Conservation (phyloP, 192 early-diverging fungal genomes). For the Gaertneriomyces sp. region DNA sequence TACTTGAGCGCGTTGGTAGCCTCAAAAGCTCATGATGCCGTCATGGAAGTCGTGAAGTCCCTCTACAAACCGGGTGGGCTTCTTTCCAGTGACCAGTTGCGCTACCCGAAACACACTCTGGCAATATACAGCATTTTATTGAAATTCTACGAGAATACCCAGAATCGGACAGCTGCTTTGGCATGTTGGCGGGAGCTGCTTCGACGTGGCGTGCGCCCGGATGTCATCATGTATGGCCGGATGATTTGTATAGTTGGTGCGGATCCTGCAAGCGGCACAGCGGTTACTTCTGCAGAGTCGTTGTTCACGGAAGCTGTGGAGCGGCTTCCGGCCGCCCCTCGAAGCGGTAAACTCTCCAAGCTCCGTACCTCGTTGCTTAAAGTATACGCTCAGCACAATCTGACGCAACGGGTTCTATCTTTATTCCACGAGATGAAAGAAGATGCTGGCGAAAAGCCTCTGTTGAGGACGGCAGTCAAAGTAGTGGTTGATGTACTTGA, state of each 20-base stretch:
- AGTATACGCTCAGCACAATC: slow-evolving; percentile 11
- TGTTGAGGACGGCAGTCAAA: no score
- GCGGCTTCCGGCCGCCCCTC: not conserved
- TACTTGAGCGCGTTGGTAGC: slow-evolving; percentile 16
- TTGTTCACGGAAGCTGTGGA: slow-evolving; percentile 15
- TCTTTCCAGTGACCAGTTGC: slow-evolving; percentile 1
- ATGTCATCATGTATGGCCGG: slow-evolving; percentile 21
- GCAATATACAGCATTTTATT: slow-evolving; percentile 18
- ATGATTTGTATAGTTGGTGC: slow-evolving; percentile 23
- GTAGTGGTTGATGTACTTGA: no score
- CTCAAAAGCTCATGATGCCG: not conserved
- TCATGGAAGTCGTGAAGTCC: not conserved
- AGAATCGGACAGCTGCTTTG: slow-evolving; percentile 3
- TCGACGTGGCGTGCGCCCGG: slow-evolving; percentile 11
- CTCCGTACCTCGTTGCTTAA: slow-evolving; percentile 15
- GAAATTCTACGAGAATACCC: slow-evolving; percentile 8
- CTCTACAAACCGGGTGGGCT: slow-evolving; percentile 3
- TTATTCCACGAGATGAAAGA: no score
- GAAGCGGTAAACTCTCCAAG: slow-evolving; percentile 8
- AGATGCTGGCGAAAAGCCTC: no score
- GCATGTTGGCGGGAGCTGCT: slow-evolving; percentile 12
- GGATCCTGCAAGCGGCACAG: not conserved
- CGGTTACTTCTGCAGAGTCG: slow-evolving; percentile 1
- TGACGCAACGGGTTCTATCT: no score
- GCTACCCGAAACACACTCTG: not conserved